These are phyloP conservation scores for Calonectria pteridis DNA, from an alignment of 2,329 filamentous ascomycete genomes.

Conservation along the genomic window DNA sequence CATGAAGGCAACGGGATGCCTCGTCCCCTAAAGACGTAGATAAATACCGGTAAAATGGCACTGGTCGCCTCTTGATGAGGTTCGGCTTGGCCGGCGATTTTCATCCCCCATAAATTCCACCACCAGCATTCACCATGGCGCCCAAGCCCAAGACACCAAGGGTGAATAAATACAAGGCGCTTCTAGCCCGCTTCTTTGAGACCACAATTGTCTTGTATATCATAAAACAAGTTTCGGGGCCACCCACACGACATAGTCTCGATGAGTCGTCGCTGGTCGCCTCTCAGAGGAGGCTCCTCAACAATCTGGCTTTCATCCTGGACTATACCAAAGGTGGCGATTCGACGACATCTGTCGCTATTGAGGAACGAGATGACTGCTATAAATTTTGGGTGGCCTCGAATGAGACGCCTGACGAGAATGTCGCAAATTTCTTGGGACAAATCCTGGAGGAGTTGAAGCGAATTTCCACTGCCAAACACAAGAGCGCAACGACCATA, in stretches of 20 bases:
- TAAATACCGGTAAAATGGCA: not conserved
- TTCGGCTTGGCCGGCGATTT: not conserved
- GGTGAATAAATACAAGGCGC: conserved; percentile 21
- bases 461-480: not conserved
- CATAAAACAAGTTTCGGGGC: conserved; percentile 27
- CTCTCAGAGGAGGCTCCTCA: conserved; percentile 48
- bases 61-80: not conserved
- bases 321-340: conserved; percentile 60
- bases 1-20: not conserved
- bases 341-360: conserved; percentile 58
- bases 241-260: conserved; percentile 18
- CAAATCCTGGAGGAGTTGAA: conserved; percentile 37
- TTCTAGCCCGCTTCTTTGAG: conserved; percentile 40
- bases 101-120: not conserved
- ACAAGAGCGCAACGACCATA: conserved; percentile 4
- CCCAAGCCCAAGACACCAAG: conserved; percentile 26
- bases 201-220: conserved; percentile 33
- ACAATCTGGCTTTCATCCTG: conserved; percentile 58
- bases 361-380: conserved; percentile 49
- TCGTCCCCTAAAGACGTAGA: not conserved
- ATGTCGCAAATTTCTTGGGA: conserved; percentile 48
- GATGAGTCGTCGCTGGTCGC: conserved; percentile 6
- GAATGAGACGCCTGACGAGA: conserved; percentile 47
- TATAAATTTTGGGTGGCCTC: conserved; percentile 59
- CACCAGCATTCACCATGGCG: conserved; percentile 14